Evolutionary conservation across 306 rosid species (phyloP).

Genomic region (Hippophae rhamnoides): DNA sequence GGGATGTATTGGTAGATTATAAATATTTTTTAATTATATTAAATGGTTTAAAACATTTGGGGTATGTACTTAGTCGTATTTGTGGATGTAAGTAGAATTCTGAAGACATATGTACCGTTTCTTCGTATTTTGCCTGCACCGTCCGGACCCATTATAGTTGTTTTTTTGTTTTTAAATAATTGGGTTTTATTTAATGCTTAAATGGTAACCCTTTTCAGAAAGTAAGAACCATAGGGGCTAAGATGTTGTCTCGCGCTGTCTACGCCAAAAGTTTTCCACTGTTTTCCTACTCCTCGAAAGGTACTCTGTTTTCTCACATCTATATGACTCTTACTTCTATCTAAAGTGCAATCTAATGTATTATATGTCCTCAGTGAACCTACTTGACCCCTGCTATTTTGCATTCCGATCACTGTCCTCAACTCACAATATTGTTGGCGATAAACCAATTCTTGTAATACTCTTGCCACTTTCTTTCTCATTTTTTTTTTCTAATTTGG

Average conservation of each 20-base stretch:
- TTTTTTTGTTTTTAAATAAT: too few relatives aligned
- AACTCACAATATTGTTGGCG: slow-evolving; percentile 65
- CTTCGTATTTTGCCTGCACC: too few relatives aligned
- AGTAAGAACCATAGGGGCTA: background rate
- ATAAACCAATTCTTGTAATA: slow-evolving; percentile 71
- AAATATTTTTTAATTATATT: too few relatives aligned
- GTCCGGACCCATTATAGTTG: too few relatives aligned
- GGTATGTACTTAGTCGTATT: too few relatives aligned
- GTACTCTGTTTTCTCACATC: slow-evolving; percentile 20
- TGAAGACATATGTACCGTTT: too few relatives aligned
- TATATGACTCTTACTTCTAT: background rate
- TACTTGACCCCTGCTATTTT: slow-evolving; percentile 24
- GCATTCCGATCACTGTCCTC: slow-evolving; percentile 46
- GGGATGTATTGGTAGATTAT: too few relatives aligned
- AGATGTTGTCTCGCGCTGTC: slow-evolving; percentile 10
- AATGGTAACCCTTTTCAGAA: too few relatives aligned
- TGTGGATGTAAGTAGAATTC: too few relatives aligned
- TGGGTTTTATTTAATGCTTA: too few relatives aligned
- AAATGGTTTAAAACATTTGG: too few relatives aligned
- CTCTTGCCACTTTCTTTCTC: slow-evolving; percentile 1
- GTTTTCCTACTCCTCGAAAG: slow-evolving; percentile 28
- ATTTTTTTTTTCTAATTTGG: background rate
- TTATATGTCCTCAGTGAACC: slow-evolving; percentile 26
- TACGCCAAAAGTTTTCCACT: slow-evolving; percentile 8
- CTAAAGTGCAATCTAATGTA: background rate